A percentile compares a stretch with the other conserved stretches of the same genome.
Evolutionary conservation across 345 rosid genomes (phyloP).

Genomic region (Lumnitzera littorea): DNA sequence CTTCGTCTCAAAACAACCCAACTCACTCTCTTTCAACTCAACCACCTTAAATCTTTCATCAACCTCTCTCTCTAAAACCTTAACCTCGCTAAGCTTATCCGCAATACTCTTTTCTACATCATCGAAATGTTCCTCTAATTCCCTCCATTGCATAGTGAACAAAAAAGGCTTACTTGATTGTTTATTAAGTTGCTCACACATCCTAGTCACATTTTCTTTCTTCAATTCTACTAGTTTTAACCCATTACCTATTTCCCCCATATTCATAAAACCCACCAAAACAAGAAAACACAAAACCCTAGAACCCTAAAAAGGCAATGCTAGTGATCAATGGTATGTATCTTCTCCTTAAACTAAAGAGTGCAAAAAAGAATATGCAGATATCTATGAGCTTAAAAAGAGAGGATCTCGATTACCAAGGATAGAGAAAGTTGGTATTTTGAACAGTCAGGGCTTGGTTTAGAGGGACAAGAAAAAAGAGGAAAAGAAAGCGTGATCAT

Average conservation of each 20-base stretch:
- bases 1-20: neutral
- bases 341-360: no score
- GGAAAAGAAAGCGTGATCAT: no score
- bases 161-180: neutral
- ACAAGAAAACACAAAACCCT: no score
- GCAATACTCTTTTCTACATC: neutral
- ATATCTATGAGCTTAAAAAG: no score
- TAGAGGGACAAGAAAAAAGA: no score
- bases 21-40: neutral
- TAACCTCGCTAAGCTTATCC: neutral
- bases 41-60: neutral
- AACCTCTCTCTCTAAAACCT: constrained; percentile 1
- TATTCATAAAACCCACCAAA: no score
- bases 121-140: constrained; percentile 12
- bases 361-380: no score
- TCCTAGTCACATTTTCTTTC: neutral
- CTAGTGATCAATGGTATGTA: no score
- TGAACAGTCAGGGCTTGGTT: no score
- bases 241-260: neutral
- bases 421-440: no score
- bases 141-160: constrained; percentile 10
- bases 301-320: no score
- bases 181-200: neutral
- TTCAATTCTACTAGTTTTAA: neutral
- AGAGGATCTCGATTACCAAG: no score